These are phyloP conservation scores for Penicilliopsis zonata DNA, from an alignment of 495 filamentous ascomycete genomes.

Conservation along the genomic window DNA sequence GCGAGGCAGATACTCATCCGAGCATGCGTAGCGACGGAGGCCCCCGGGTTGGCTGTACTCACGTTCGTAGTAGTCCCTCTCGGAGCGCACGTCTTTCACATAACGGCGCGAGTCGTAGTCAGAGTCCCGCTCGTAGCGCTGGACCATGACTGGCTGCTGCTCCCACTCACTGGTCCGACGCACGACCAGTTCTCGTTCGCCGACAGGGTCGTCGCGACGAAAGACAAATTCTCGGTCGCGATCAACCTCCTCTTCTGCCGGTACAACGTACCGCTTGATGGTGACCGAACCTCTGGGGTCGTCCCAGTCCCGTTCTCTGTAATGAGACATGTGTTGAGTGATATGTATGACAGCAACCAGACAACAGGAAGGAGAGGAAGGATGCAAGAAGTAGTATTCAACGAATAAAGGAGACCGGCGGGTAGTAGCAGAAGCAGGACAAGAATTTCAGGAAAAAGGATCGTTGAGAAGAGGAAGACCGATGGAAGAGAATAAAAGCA, in stretches of 20 bases:
- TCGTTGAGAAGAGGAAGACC: too few species aligned
- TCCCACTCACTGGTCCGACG: slow-evolving; percentile 33
- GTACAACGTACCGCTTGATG: slow-evolving; percentile 40
- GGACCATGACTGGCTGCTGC: slow-evolving; percentile 20
- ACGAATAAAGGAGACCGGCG: too few species aligned
- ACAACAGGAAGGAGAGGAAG: too few species aligned
- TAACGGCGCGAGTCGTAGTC: slow-evolving; percentile 27
- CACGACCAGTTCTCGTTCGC: slow-evolving; percentile 37
- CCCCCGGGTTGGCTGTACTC: slow-evolving; percentile 33
- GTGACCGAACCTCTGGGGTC: slow-evolving; percentile 26
- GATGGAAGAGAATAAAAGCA: too few species aligned
- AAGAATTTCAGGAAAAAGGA: too few species aligned
- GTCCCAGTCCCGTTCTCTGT: slow-evolving; percentile 35
- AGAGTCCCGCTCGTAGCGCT: slow-evolving; percentile 32
- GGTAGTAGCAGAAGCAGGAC: too few species aligned
- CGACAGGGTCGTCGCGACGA: slow-evolving; percentile 25
- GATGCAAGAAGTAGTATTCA: too few species aligned
- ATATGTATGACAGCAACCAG: too few species aligned
- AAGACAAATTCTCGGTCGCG: slow-evolving; percentile 28
- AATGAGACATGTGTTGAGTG: too few species aligned
- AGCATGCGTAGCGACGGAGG: slow-evolving; percentile 50
- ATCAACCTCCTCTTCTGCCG: slow-evolving; percentile 30
- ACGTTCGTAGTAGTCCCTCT: slow-evolving; percentile 47
- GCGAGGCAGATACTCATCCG: slow-evolving; percentile 55
- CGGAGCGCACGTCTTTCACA: slow-evolving; percentile 26